Conservation (phyloP, 306 rosid species). For the Cotoneaster glaucophyllus region DNA sequence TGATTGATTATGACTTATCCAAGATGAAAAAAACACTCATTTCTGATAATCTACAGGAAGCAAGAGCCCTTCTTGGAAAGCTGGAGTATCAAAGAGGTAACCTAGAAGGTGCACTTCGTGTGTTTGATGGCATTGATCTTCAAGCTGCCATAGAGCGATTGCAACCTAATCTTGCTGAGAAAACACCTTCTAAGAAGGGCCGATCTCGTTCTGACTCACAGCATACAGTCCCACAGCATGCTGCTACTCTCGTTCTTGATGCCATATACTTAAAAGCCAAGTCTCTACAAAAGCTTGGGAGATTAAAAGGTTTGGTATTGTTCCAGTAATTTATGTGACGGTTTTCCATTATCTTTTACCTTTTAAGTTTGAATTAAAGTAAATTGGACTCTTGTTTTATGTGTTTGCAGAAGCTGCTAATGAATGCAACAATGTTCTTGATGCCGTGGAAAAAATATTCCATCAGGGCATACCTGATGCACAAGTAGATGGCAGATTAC, state of each 20-base stretch:
- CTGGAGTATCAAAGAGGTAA: slow-evolving; percentile 97
- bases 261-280: slow-evolving; percentile 92
- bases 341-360: not conserved
- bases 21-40: not conserved
- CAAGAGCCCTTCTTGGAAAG: slow-evolving; percentile 97
- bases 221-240: slow-evolving; percentile 69
- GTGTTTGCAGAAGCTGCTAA: slow-evolving; percentile 72
- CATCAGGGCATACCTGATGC: slow-evolving; percentile 60
- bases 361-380: slow-evolving; percentile 15
- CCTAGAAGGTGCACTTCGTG: slow-evolving; percentile 86
- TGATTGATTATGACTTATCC: slow-evolving; percentile 5
- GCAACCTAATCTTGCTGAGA: slow-evolving; percentile 68
- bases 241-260: slow-evolving; percentile 90
- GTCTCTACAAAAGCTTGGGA: slow-evolving; percentile 83
- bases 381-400: slow-evolving; percentile 26
- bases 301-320: slow-evolving; percentile 45
- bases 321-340: not conserved
- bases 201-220: slow-evolving; percentile 53
- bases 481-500: slow-evolving; percentile 80
- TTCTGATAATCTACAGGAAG: slow-evolving; percentile 59
- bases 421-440: slow-evolving; percentile 76
- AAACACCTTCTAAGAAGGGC: slow-evolving; percentile 51
- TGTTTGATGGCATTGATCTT: slow-evolving; percentile 91
- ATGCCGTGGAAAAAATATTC: slow-evolving; percentile 85
- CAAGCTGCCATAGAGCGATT: slow-evolving; percentile 85